phyloP scores from a whole-genome alignment of 2,329 filamentous ascomycete species.

The Dactylellina sp. region DNA sequence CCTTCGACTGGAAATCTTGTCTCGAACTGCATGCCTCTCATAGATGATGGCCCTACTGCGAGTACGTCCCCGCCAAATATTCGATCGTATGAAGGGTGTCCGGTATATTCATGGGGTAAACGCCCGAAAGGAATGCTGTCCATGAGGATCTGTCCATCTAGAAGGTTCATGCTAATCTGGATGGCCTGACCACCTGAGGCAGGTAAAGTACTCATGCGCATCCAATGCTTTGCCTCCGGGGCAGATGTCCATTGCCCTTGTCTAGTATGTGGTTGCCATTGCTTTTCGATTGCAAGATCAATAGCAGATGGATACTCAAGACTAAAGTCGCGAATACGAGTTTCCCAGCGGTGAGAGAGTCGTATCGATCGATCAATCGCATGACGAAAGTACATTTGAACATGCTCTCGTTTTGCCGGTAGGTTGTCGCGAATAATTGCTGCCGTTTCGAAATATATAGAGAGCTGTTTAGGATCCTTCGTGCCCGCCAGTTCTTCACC shows the following conservation, averaged over 20 bases:
- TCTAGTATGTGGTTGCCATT: constrained; percentile 61
- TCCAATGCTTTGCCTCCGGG: constrained; percentile 61
- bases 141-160: constrained; percentile 69
- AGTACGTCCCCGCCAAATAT: constrained; percentile 67
- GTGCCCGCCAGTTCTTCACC: constrained; percentile 6
- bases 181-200: constrained; percentile 7
- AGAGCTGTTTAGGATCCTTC: constrained; percentile 31
- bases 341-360: constrained; percentile 56
- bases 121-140: constrained; percentile 67
- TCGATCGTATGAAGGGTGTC: constrained; percentile 63
- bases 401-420: constrained; percentile 54
- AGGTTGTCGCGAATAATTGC: constrained; percentile 51
- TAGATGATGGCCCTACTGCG: constrained; percentile 62
- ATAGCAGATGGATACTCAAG: constrained; percentile 57
- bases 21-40: constrained; percentile 63
- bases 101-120: constrained; percentile 66
- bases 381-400: constrained; percentile 57
- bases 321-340: constrained; percentile 54
- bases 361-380: constrained; percentile 43
- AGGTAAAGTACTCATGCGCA: constrained; percentile 58
- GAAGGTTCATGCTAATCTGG: constrained; percentile 66
- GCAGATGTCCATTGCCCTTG: constrained; percentile 60
- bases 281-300: constrained; percentile 58
- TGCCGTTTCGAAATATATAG: constrained; percentile 43
- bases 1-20: constrained; percentile 56